Conservation (phyloP, 2,329 filamentous ascomycete genomes). For the Blastomyces emzantsi region DNA sequence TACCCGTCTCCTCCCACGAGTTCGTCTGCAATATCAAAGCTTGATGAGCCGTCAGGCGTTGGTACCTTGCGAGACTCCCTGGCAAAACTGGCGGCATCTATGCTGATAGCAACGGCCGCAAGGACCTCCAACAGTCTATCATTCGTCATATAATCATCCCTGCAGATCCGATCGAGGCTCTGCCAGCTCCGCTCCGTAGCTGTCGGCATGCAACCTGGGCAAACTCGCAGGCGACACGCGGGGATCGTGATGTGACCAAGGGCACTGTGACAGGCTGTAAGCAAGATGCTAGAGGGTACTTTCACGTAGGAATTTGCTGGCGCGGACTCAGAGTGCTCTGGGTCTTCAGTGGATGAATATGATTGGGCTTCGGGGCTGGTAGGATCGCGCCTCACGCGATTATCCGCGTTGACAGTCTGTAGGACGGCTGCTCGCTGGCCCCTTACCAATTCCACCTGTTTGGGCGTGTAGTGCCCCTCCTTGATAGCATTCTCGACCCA, state of each 20-base stretch:
- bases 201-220: constrained; percentile 15
- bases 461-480: constrained; percentile 34
- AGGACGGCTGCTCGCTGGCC: constrained; percentile 32
- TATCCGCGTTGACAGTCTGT: constrained; percentile 15
- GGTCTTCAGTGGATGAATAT: neutral
- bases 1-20: neutral
- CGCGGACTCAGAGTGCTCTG: too few species aligned
- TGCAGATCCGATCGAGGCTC: constrained; percentile 38
- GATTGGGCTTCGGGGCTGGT: neutral
- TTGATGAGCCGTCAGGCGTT: neutral
- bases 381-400: neutral
- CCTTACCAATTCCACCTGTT: constrained; percentile 35
- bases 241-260: constrained; percentile 10
- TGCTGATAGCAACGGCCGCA: neutral
- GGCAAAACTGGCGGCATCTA: neutral
- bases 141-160: constrained; percentile 18
- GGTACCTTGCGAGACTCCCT: neutral
- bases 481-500: constrained; percentile 37
- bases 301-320: neutral
- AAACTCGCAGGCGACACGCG: constrained; percentile 9
- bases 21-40: neutral
- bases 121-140: neutral
- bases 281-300: neutral
- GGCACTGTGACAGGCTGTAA: neutral
- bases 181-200: constrained; percentile 36